Evolutionary conservation across 2,329 filamentous ascomycete genomes (phyloP).

Genomic region (Fusarium papillatum): DNA sequence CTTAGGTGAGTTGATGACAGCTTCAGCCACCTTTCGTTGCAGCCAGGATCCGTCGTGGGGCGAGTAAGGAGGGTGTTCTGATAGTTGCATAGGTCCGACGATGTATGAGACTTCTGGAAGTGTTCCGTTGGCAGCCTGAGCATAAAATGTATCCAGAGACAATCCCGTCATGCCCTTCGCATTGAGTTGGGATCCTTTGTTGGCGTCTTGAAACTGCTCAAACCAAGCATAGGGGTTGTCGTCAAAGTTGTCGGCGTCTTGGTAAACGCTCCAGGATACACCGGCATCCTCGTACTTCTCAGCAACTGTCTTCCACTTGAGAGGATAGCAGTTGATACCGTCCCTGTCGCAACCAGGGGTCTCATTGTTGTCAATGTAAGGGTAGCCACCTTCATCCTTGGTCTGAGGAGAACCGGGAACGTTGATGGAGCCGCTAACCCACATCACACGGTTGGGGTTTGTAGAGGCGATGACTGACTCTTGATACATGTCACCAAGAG

Average conservation of each 20-base stretch:
- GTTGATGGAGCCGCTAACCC: slow-evolving; percentile 66
- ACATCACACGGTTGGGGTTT: slow-evolving; percentile 65
- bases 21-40: neutral
- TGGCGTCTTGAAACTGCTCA: slow-evolving; percentile 62
- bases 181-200: slow-evolving; percentile 35
- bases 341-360: slow-evolving; percentile 57
- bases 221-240: slow-evolving; percentile 69
- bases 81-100: neutral
- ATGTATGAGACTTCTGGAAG: slow-evolving; percentile 1
- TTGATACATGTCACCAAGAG: slow-evolving; percentile 69
- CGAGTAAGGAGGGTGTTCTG: neutral
- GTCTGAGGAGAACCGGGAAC: slow-evolving; percentile 54
- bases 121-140: neutral
- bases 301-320: slow-evolving; percentile 66
- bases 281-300: slow-evolving; percentile 62
- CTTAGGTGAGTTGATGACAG: neutral
- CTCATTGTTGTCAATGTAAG: slow-evolving; percentile 64
- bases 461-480: slow-evolving; percentile 66
- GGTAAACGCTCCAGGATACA: slow-evolving; percentile 64
- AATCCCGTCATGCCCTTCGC: neutral
- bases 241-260: slow-evolving; percentile 65
- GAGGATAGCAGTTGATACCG: slow-evolving; percentile 64
- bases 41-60: neutral
- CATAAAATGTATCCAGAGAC: neutral
- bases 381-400: slow-evolving; percentile 30